Base-by-base conservation (phyloP, 106 monocot species). In the Dioscorea alata region DNA sequence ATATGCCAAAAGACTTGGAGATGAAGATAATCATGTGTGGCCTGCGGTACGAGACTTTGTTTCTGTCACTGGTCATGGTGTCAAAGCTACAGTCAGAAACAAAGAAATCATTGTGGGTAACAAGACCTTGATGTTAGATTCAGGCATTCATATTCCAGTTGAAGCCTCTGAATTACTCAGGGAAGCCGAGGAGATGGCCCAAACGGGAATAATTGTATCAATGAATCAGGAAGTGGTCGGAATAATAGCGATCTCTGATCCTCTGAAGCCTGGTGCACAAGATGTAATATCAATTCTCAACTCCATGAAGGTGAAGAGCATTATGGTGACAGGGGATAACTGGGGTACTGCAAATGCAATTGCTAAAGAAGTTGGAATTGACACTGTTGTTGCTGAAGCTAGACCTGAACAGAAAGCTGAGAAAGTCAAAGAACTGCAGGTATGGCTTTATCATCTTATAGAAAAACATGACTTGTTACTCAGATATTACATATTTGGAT, bases 251-350 rank as follows among this genome's bases (percentile, higher is more conserved):
- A 75, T 94, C 69, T 94, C 94, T 48, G 90, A 94, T 73, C 90
- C 94, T 33, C 19, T 94, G 50, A 94, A 94, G 68, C 76, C 88
- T 62, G 75, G 76, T 59, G 94, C 90, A 19, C 66, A 48, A 48
- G 94, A 94, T 48, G 94, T 85, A 1, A 83, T 94, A 79, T 88
- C 90, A n/a, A 81, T 90, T 74, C 88, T 94, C 7, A 81, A 58
- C 33, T 88, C 94, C 25, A 90, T 94, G 94, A 79, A 90, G 23
- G 87, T 94, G 71, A 78, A 83, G 58, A 88, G 85, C 69, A 88
- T 94, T 67, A 87, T 94, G 94, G 90, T 94, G 14, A 94, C 94
- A 10, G 94, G 94, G 48, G 90, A 94, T 79, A 94, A 94, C 68
- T 94, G 84, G 94, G 90, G 94, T 18, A 94, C 94, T 50, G 94